A percentile compares a stretch with the other conserved stretches of the same genome.
Conservation (phyloP, 257 asterid species). For the Solanum lycopersicoides region DNA sequence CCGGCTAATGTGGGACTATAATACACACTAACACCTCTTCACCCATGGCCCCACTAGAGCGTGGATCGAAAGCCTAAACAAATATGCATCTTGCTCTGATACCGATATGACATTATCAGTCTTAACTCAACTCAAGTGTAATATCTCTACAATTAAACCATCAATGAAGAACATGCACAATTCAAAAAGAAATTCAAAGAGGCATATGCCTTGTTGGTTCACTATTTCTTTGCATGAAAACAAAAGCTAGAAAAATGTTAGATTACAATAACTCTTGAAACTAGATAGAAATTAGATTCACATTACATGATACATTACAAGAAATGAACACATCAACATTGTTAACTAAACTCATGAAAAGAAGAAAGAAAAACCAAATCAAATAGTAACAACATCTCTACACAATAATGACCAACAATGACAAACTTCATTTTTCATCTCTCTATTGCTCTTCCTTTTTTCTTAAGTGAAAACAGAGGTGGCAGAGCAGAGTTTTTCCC, state of each 20-base stretch:
- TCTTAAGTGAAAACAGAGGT: slow-evolving; percentile 51
- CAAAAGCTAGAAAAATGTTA: background rate
- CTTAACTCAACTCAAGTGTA: background rate
- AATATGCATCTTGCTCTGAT: background rate
- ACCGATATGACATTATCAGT: background rate
- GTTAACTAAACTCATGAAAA: background rate
- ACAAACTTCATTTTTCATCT: slow-evolving; percentile 4
- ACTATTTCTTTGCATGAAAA: background rate
- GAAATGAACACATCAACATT: background rate
- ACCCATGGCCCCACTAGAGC: background rate
- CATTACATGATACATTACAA: background rate
- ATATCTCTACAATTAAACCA: background rate
- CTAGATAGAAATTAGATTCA: background rate
- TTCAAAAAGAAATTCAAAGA: background rate
- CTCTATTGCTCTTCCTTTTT: slow-evolving; percentile 32
- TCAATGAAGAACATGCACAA: background rate
- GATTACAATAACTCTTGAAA: background rate
- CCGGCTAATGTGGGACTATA: background rate
- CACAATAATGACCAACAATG: background rate
- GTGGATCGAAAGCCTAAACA: background rate
- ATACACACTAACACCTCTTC: background rate
- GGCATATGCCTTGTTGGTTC: background rate
- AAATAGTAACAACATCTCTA: slow-evolving; percentile 8
- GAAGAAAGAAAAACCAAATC: background rate
- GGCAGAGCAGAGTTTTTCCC: slow-evolving; percentile 46